A percentile compares a stretch with the other conserved stretches of the same genome.
phyloP scores from a whole-genome alignment of 176 grass and related monocot genomes.

The Olyra latifolia region DNA sequence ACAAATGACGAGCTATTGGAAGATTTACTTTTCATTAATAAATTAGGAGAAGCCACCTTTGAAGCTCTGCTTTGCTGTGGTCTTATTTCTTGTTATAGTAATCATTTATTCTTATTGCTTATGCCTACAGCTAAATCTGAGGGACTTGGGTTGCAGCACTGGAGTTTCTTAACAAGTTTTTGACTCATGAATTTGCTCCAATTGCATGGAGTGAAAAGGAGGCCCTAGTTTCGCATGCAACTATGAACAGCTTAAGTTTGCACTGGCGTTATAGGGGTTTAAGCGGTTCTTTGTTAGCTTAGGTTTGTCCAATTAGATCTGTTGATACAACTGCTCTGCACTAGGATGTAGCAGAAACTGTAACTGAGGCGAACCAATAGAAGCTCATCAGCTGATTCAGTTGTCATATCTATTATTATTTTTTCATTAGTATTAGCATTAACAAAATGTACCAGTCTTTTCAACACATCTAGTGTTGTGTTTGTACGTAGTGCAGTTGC shows the following conservation, averaged over 20 bases:
- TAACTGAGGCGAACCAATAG: conserved; percentile 1
- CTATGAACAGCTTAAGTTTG: neutral
- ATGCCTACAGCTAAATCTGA: conserved; percentile 74
- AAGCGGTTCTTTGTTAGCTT: conserved; percentile 23
- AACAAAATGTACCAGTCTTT: neutral
- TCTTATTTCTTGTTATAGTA: neutral
- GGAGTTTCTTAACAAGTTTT: conserved; percentile 81
- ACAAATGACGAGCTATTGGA: neutral
- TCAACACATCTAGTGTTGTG: neutral
- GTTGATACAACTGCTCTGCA: neutral
- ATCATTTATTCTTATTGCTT: neutral
- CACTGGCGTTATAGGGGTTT: neutral
- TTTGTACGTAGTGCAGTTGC: neutral
- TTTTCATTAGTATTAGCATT: neutral
- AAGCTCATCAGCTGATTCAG: neutral
- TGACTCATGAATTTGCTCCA: conserved; percentile 34
- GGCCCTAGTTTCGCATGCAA: neutral
- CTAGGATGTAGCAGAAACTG: neutral
- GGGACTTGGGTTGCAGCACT: conserved; percentile 84
- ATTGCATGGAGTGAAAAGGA: neutral
- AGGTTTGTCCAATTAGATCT: conserved; percentile 16
- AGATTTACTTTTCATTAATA: neutral
- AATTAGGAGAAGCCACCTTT: neutral
- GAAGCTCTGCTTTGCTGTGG: neutral
- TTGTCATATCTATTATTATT: neutral